Base-by-base conservation (phyloP, 129 eudicot genomes). In the Centella asiatica region DNA sequence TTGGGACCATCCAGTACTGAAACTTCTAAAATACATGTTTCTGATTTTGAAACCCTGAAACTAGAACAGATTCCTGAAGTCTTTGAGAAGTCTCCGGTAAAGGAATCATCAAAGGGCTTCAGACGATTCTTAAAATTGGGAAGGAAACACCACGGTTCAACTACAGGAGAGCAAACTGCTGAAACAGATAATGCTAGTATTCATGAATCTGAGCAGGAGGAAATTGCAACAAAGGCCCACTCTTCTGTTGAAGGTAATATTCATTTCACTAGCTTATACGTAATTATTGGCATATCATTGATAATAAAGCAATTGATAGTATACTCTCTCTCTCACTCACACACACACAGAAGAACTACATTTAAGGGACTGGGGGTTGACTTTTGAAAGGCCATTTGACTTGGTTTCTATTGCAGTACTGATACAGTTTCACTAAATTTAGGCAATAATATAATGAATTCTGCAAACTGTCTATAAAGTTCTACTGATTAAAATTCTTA, bases 51-150 rank as follows among this genome's bases (percentile, higher is more conserved):
- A 64, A 69, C 69, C 70, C 33, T 57, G 25, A 80, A 74, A 36
- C 26, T 78, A 64, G 89, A 69, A 49, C 70, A 71, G 69, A 64
- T 72, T 74, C 84, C 81, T 32, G 83, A 76, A 69, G 66, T 71
- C 66, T 46, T 76, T 25, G 96, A 71, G 61, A 85, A 78, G 71
- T 70, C 71, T 40, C 81, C 62, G 45, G 80, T 65, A 26, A 86
- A 80, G 56, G 90, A 77, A 67, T 64, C 84, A 68, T 55, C 94
- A 5, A 90, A 83, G 78, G 94, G 97, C 32, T 79, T 90, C 33
- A 90, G 74, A 55, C 79, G 87, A 53, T 85, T 90, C 36, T 68
- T 90, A 69, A 86, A 78, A 70, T 78, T 90, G 68, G 95, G 85
- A 72, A 90, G 80, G 81, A 90, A 81, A 76, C 74, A 59, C 68